Evolutionary conservation across 163 green algal species (phyloP).

Genomic region (Picocystis sp.): DNA sequence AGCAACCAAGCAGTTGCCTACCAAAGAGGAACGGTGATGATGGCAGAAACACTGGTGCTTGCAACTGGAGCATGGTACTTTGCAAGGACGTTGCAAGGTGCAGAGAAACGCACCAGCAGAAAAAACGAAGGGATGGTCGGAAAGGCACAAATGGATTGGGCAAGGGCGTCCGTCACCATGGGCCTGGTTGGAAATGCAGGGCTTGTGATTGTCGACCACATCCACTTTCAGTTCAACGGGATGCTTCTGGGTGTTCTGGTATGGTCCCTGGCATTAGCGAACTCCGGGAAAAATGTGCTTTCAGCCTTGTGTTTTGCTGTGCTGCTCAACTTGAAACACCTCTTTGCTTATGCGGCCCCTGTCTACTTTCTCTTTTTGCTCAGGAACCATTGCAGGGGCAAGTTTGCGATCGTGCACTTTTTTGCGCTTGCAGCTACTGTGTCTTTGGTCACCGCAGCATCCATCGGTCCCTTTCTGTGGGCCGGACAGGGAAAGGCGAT

Average conservation of each 20-base stretch:
- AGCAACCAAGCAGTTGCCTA: too few species aligned
- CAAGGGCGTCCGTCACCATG: not conserved
- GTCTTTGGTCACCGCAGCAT: slow-evolving; percentile 24
- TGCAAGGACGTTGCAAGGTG: slow-evolving; percentile 12
- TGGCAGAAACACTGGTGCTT: too few species aligned
- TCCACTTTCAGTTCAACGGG: slow-evolving; percentile 99
- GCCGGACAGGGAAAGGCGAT: slow-evolving; percentile 44
- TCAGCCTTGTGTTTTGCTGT: slow-evolving; percentile 47
- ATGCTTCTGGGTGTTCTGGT: slow-evolving; percentile 75
- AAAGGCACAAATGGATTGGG: not conserved
- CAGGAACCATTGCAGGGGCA: slow-evolving; percentile 27
- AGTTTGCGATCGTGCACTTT: slow-evolving; percentile 1
- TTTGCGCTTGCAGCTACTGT: slow-evolving; percentile 28
- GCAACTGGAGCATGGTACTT: slow-evolving; percentile 42
- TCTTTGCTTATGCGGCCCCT: slow-evolving; percentile 71
- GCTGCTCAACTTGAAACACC: slow-evolving; percentile 85
- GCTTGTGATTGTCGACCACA: slow-evolving; percentile 87
- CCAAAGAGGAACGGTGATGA: too few species aligned
- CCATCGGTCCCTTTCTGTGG: slow-evolving; percentile 52
- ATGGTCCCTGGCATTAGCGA: slow-evolving; percentile 36
- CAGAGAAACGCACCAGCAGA: slow-evolving; percentile 6
- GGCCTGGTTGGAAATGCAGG: slow-evolving; percentile 36
- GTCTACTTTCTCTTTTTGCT: slow-evolving; percentile 69
- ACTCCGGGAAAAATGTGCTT: slow-evolving; percentile 22
- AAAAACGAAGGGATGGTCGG: not conserved